Percentiles rank a stretch among this genome's conserved stretches.
Evolutionary conservation across 2,329 filamentous ascomycete genomes (phyloP).

Genomic region (Geosmithia flava): DNA sequence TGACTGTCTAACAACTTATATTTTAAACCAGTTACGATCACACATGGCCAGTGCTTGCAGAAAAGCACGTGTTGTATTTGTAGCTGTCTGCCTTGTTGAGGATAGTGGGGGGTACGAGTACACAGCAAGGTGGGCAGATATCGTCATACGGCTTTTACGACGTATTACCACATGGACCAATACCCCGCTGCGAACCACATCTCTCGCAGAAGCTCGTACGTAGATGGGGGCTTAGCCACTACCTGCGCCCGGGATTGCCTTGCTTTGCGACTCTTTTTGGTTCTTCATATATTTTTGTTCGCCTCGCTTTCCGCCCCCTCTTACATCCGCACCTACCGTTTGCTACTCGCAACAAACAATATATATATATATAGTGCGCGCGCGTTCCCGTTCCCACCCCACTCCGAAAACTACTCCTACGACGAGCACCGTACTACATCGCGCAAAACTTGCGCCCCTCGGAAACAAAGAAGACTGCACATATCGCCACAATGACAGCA

Average conservation of each 20-base stretch:
- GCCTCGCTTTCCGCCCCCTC: background rate
- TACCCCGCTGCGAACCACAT: background rate
- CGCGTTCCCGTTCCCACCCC: no score
- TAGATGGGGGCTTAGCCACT: background rate
- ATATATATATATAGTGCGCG: no score
- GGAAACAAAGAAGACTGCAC: background rate
- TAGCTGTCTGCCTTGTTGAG: background rate
- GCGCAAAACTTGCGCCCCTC: background rate
- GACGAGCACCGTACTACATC: background rate
- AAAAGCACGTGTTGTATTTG: no score
- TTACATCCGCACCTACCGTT: background rate
- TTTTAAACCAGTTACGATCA: background rate
- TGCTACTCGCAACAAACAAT: background rate
- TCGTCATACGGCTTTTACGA: background rate
- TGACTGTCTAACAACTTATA: background rate
- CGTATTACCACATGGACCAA: background rate
- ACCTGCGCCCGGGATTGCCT: background rate
- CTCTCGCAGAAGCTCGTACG: background rate
- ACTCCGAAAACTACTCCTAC: no score
- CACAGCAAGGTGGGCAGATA: background rate
- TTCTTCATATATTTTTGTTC: background rate
- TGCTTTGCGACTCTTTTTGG: background rate
- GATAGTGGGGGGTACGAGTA: background rate
- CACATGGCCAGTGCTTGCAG: background rate
- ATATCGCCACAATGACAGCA: conserved; percentile 26